These are phyloP conservation scores for Plicaturopsis crispa DNA, from an alignment of 768 basidiomycete genomes.

Conservation along the genomic window DNA sequence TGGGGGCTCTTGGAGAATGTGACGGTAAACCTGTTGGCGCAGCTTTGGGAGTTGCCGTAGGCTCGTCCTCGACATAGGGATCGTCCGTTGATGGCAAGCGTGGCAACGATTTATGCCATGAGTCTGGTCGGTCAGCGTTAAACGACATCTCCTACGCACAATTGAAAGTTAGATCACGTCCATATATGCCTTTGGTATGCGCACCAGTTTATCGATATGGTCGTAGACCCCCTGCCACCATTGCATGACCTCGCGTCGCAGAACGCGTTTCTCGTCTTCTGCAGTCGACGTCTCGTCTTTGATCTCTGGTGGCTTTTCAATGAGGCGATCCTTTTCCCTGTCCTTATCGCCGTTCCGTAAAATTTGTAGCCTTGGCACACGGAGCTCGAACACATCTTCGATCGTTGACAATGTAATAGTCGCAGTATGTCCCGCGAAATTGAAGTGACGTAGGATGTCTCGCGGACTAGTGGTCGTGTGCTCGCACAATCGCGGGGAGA, in stretches of 20 bases:
- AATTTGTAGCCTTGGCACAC: constrained; percentile 55
- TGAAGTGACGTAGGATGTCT: constrained; percentile 34
- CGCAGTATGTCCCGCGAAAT: constrained; percentile 25
- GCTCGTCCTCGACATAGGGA: too few relatives aligned
- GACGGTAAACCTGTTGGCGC: too few relatives aligned
- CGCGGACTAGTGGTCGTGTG: constrained; percentile 32
- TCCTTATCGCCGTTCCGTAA: constrained; percentile 18
- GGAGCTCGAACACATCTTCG: constrained; percentile 55
- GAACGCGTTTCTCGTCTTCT: constrained; percentile 35
- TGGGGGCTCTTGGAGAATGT: too few relatives aligned
- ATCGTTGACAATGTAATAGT: constrained; percentile 38
- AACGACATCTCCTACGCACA: constrained; percentile 34
- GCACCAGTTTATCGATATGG: constrained; percentile 52
- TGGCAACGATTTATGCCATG: constrained; percentile 43
- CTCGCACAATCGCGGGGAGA: constrained; percentile 36
- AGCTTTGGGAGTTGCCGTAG: too few relatives aligned
- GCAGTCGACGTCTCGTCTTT: constrained; percentile 4
- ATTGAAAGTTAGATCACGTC: not conserved
- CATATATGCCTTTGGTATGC: too few relatives aligned
- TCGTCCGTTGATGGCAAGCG: constrained; percentile 53
- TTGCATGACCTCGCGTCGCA: constrained; percentile 51
- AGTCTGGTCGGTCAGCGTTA: constrained; percentile 6
- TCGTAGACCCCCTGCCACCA: constrained; percentile 65
- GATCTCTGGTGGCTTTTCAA: too few relatives aligned
- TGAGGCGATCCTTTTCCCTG: constrained; percentile 11